Evolutionary conservation across 345 rosid genomes (phyloP).

Genomic region (Eutrema yunnanense): DNA sequence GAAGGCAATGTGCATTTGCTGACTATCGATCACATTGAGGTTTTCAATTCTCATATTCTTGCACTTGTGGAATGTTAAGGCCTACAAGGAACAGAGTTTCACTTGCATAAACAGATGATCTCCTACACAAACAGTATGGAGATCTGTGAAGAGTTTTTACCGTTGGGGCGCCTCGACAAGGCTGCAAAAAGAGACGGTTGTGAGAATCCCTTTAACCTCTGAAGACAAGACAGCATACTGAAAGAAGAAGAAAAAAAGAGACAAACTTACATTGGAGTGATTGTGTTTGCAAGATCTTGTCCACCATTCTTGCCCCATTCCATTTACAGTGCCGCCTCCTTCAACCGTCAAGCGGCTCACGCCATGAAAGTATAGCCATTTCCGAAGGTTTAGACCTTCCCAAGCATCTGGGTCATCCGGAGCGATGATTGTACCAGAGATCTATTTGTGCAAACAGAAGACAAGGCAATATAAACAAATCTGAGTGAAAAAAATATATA

Average conservation of each 20-base stretch:
- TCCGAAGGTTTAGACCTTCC: constrained; percentile 63
- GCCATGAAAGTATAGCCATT: constrained; percentile 74
- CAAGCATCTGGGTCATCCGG: constrained; percentile 71
- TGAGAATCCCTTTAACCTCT: constrained; percentile 11
- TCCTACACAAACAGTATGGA: too few relatives aligned
- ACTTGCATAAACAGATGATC: neutral
- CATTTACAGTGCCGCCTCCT: constrained; percentile 78
- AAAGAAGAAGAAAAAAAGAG: neutral
- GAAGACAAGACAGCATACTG: neutral
- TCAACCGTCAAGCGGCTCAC: constrained; percentile 64
- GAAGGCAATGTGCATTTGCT: constrained; percentile 78
- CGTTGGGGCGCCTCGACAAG: constrained; percentile 90
- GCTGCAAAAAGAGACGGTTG: constrained; percentile 43
- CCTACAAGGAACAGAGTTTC: constrained; percentile 40
- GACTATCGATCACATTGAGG: constrained; percentile 53
- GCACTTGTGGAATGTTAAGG: constrained; percentile 79
- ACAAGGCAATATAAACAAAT: neutral
- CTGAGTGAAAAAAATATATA: neutral
- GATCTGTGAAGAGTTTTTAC: constrained; percentile 20
- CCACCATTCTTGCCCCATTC: constrained; percentile 93
- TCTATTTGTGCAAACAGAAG: constrained; percentile 30
- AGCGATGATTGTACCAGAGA: constrained; percentile 70
- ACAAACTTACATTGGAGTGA: constrained; percentile 23
- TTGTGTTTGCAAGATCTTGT: constrained; percentile 69
- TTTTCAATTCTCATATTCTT: constrained; percentile 57